These are phyloP conservation scores for Magnusiomyces magnusii DNA, from an alignment of 1,139 yeast species.

Conservation along the genomic window DNA sequence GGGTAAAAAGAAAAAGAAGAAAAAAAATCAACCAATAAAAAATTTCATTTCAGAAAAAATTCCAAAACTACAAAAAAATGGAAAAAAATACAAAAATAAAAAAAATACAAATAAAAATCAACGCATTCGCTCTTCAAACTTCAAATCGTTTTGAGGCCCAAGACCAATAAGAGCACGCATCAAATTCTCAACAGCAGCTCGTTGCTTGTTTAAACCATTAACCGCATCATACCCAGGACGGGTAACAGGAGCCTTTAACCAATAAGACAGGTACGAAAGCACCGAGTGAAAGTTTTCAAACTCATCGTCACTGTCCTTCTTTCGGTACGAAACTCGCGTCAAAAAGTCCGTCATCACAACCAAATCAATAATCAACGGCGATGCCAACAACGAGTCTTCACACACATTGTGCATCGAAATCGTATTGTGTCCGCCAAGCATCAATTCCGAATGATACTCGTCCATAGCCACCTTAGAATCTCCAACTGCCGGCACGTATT, in stretches of 20 bases:
- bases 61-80: neutral
- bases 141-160: conserved; percentile 82
- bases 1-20: neutral
- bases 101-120: conserved; percentile 20
- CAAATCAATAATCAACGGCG: conserved; percentile 89
- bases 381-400: conserved; percentile 91
- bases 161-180: conserved; percentile 85
- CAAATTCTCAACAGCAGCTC: conserved; percentile 85
- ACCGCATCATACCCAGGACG: conserved; percentile 88
- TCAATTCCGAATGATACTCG: conserved; percentile 91
- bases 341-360: conserved; percentile 86
- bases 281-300: conserved; percentile 76
- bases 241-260: conserved; percentile 95
- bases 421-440: conserved; percentile 97
- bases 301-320: conserved; percentile 36
- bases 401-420: conserved; percentile 92
- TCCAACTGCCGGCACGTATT: conserved; percentile 89
- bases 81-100: neutral
- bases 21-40: neutral
- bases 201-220: conserved; percentile 92
- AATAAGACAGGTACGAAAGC: conserved; percentile 79
- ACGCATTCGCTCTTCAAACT: conserved; percentile 83
- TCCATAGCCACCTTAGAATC: conserved; percentile 98
- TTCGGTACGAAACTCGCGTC: conserved; percentile 75
- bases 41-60: neutral